Base-by-base conservation (phyloP, 176 grass and related monocot species). In the Melocanna baccifera region DNA sequence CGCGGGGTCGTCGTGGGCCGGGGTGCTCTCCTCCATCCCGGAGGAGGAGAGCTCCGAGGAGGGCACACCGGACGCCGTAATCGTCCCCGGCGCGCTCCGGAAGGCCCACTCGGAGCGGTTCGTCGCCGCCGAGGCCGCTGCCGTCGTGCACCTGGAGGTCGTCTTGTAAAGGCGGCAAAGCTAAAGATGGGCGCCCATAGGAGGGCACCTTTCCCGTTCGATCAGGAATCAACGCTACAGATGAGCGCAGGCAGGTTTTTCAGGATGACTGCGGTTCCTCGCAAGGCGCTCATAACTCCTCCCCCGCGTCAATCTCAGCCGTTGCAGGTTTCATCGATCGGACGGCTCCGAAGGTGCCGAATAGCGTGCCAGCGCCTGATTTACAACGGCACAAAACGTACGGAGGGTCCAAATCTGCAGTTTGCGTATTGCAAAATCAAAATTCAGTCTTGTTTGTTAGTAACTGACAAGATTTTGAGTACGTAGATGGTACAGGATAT, bases 21-120 rank as follows among this genome's bases (percentile, higher is more conserved):
- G 88, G 52, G 77, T 89, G 41, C 88, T 89, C 4, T 81, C 71
- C 32, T 89, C 88, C 77, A 89, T 89, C 77, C 88, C 77, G 42
- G 88, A 89, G 82, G 81, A 84, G 87, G 87, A 81, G 5, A 83
- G 40, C 69, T 86, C 76, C 50, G 82, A 81, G 12, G 87, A 81
- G 16, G 70, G 51, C 82, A 3, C 76, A 28, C 76, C 61, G n/a
- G 86, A 88, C 18, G n/a, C 30, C 12, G 59, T 29, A 51, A 51
- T 57, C 15, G 51, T 22, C 58, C 26, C 80, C 20, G 72, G 59
- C 12, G 61, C 39, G 22, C 87, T 81, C 28, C 28, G 87, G 1
- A 85, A 81, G 77, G 32, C 77, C 63, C 65, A 81, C 42, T 76
- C 87, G 3, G 82, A 85, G 18, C 50, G 42, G 6, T 75, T 89